Evolutionary conservation across 2,329 filamentous ascomycete genomes (phyloP), one percentile per base, ranked within the genome.

Genomic region (Ophiocordyceps camponoti-rufipedis): DNA sequence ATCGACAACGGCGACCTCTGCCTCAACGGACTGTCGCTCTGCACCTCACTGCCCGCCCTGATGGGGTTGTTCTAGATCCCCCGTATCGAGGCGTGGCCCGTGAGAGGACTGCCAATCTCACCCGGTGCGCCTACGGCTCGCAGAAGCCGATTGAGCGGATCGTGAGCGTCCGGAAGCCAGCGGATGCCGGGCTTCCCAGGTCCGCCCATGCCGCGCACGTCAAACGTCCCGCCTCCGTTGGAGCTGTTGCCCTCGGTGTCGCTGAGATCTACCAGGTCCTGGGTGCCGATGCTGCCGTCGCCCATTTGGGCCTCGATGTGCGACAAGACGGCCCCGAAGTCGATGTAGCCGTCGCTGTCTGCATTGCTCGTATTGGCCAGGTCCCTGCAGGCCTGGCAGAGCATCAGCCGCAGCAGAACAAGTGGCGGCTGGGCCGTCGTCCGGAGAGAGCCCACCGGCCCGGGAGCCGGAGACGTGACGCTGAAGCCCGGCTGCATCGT

Each of bases 181-280:
- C 73, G 68, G 44, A 81, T 70, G 7, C 54, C 53, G 35, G 60
- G 57, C 47, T 62, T 61, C n/a, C 60, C 63, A 28, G 54, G 51
- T 1, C 55, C 66, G 29, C 47, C 48, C n/a, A 49, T 49, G 43
- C 76, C 72, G 38, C 72, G 74, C 50, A 83, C 71, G 32, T 83
- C 78, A 56, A 98, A 93, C 28, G 74, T 81, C n/a, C 91, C 91
- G 41, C 89, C 89, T 42, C 91, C 91, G 55, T 96, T 96, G 48
- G 80, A 77, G 2, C 68, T 59, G 54, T 82, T 93, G 47, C 91
- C 91, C 58, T 94, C 85, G 1, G 89, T 94, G 55, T 96, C 89
- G 59, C 85, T 91, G 48, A 93, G 81, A 47, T 84, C 78, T 38
- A 89, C 70, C 53, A 96, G 71, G 55, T 95, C 88, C 28, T 71